Base-by-base conservation (phyloP, 2,329 filamentous ascomycete species). In the Nothomitra cinnamomea region DNA sequence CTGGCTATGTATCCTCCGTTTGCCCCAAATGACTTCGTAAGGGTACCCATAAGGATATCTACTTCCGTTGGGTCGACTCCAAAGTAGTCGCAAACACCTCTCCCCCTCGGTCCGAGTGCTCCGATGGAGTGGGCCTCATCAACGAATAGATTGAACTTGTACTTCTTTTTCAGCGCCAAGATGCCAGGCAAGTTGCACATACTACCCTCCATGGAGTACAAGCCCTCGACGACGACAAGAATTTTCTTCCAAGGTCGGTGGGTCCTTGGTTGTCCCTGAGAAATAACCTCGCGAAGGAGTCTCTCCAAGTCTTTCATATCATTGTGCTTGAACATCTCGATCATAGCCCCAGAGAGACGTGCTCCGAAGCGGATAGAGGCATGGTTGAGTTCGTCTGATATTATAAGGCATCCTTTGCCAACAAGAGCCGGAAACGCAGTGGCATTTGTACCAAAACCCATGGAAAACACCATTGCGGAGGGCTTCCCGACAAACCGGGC, bases 221-320 rank as follows among this genome's bases (percentile, higher is more conserved):
- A 77, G 61, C 92, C 92, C 67, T 98, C 92, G 38, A 98, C 87
- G 38, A 90, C 89, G 45, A 98, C 86, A 52, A 98, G 69, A 56
- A 98, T 96, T 79, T 96, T 98, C 76, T 94, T 95, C 92, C 92
- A 98, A 1, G 92, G 92, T 28, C 92, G 85, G 68, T 98, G 92
- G n/a, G 90, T 98, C 59, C 92, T 85, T 53, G 92, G 92, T 66
- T 98, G 92, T 45, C 92, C 92, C 69, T 96, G 90, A 13, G 90
- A 89, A 64, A 98, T 96, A 59, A 82, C 85, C 65, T 96, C 89
- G 42, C 92, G 84, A 5, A 98, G 79, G 61, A 85, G 81, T 56
- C 78, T 78, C 70, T 98, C 92, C 17, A 98, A 75, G 61, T 94
- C 83, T 25, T 69, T 71, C 83, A 95, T 94, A 67, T 96, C 86